Evolutionary conservation across 352 stramenopile genomes (phyloP).

Genomic region (Globisporangium camurandrum): DNA sequence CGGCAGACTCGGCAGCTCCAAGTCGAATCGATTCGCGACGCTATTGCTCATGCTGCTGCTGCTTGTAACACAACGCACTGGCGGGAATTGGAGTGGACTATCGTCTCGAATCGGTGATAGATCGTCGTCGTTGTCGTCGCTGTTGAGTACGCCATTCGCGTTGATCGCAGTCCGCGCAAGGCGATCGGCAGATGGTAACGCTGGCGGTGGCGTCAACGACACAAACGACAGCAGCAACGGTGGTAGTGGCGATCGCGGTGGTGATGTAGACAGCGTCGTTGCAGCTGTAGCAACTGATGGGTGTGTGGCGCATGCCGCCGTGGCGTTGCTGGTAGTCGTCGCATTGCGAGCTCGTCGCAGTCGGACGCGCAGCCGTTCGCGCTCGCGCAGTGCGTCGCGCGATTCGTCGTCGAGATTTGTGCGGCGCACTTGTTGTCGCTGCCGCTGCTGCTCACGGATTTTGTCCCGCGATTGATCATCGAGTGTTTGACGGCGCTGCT

Average conservation of each 20-base stretch:
- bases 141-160: constrained; percentile 9
- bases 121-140: too few relatives aligned
- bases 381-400: constrained; percentile 29
- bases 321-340: too few relatives aligned
- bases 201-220: not conserved
- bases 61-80: not conserved
- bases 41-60: constrained; percentile 14
- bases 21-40: constrained; percentile 6
- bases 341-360: constrained; percentile 16
- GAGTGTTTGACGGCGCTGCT: constrained; percentile 35
- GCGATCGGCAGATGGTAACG: not conserved
- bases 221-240: not conserved
- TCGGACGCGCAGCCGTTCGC: constrained; percentile 40
- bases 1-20: constrained; percentile 16
- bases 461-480: constrained; percentile 26
- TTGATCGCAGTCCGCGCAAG: constrained; percentile 6
- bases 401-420: constrained; percentile 32
- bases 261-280: not conserved
- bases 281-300: too few relatives aligned
- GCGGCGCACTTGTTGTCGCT: constrained; percentile 33
- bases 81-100: constrained; percentile 7
- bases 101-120: not conserved
- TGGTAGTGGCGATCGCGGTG: not conserved
- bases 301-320: not conserved
- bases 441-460: constrained; percentile 33